These are phyloP conservation scores for Zopfochytrium polystomum DNA, from an alignment of 371 early-diverging fungal species.

Conservation along the genomic window DNA sequence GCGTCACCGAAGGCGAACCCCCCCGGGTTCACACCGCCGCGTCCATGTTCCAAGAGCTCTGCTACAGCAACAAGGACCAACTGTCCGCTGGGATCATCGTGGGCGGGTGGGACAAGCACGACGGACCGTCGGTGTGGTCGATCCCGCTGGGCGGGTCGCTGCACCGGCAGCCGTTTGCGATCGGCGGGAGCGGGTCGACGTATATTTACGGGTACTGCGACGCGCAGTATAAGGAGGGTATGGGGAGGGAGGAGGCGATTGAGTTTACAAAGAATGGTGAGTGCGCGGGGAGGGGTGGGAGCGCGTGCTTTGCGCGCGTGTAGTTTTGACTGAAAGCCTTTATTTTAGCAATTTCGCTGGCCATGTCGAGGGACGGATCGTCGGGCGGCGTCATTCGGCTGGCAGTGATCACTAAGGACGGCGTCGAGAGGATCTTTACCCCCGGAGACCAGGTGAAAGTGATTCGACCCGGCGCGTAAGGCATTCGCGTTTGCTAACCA, in stretches of 20 bases:
- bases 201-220: conserved; percentile 99
- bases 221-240: conserved; percentile 74
- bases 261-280: conserved; percentile 93
- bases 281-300: too few species aligned
- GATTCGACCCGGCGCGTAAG: too few species aligned
- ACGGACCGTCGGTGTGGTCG: conserved; percentile 90
- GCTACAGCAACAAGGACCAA: conserved; percentile 91
- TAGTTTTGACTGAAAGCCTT: too few species aligned
- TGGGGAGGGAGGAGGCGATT: conserved; percentile 89
- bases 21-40: conserved; percentile 95
- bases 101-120: conserved; percentile 95
- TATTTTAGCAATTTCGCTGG: conserved; percentile 78
- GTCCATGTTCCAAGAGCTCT: conserved; percentile 86
- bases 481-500: too few species aligned
- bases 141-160: conserved; percentile 95
- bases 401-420: conserved; percentile 89
- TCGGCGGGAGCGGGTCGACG: conserved; percentile 97
- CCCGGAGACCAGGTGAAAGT: conserved; percentile 87
- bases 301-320: too few species aligned
- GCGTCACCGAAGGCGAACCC: conserved; percentile 78
- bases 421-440: conserved; percentile 87
- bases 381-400: conserved; percentile 98
- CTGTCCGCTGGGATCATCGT: conserved; percentile 97
- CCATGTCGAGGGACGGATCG: conserved; percentile 97
- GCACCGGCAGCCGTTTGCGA: conserved; percentile 89